A percentile compares a stretch with the other conserved stretches of the same genome.
Evolutionary conservation across 2,329 filamentous ascomycete species (phyloP).

Genomic region (Bipolaris sorokiniana): DNA sequence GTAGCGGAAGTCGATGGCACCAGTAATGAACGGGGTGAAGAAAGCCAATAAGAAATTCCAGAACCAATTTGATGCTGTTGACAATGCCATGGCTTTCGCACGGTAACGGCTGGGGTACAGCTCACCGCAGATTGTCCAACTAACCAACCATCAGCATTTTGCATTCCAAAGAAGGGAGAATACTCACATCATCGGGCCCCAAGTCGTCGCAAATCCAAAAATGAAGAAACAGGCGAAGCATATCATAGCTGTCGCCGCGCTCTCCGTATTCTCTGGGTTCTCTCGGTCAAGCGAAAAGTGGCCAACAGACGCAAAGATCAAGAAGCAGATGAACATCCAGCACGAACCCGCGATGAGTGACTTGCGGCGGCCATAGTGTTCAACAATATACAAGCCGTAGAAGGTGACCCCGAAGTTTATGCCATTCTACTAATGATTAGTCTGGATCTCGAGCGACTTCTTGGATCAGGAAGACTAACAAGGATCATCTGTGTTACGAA

Average conservation of each 20-base stretch:
- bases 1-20: slow-evolving; percentile 71
- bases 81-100: slow-evolving; percentile 52
- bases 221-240: slow-evolving; percentile 73
- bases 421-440: slow-evolving; percentile 35
- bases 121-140: slow-evolving; percentile 70
- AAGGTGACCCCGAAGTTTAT: slow-evolving; percentile 57
- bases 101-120: slow-evolving; percentile 65
- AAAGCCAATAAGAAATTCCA: slow-evolving; percentile 60
- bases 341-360: slow-evolving; percentile 53
- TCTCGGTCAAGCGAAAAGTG: slow-evolving; percentile 50
- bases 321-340: slow-evolving; percentile 64
- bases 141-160: slow-evolving; percentile 43
- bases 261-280: slow-evolving; percentile 38
- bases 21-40: slow-evolving; percentile 79
- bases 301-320: slow-evolving; percentile 57
- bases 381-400: slow-evolving; percentile 54
- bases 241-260: slow-evolving; percentile 62
- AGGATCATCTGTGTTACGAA: slow-evolving; percentile 56
- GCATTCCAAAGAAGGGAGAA: background rate
- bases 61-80: slow-evolving; percentile 53
- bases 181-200: slow-evolving; percentile 65
- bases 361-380: slow-evolving; percentile 53
- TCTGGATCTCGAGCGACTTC: background rate
- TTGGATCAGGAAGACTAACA: slow-evolving; percentile 25
- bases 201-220: slow-evolving; percentile 69